These are phyloP conservation scores for Fusarium equiseti DNA, from an alignment of 2,329 filamentous ascomycete genomes.

Conservation along the genomic window DNA sequence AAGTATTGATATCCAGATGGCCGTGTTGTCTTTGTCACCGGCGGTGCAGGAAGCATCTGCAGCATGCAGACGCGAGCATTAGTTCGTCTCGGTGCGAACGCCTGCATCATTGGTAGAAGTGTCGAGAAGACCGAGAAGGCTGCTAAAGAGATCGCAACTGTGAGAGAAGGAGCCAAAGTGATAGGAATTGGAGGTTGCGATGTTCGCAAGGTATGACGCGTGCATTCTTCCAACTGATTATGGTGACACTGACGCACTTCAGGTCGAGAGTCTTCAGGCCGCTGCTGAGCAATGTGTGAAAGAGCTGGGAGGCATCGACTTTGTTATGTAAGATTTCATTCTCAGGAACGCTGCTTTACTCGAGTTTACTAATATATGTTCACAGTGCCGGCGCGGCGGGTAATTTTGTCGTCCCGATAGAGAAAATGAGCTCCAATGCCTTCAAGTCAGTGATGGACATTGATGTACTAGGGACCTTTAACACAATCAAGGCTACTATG, in stretches of 20 bases:
- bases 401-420: constrained; percentile 91
- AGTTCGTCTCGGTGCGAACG: constrained; percentile 90
- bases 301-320: constrained; percentile 91
- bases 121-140: constrained; percentile 85
- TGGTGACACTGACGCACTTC: background rate
- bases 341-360: background rate
- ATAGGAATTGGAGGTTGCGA: constrained; percentile 85
- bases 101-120: constrained; percentile 93
- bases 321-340: constrained; percentile 77
- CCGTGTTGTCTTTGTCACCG: constrained; percentile 95
- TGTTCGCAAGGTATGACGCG: constrained; percentile 73
- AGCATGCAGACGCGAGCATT: constrained; percentile 92
- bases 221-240: background rate
- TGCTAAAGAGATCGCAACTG: constrained; percentile 85
- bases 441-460: constrained; percentile 98
- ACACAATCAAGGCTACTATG: constrained; percentile 92
- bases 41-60: constrained; percentile 93
- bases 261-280: constrained; percentile 58
- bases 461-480: constrained; percentile 92
- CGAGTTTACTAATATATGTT: background rate
- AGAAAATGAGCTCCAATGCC: constrained; percentile 84
- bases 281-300: constrained; percentile 84
- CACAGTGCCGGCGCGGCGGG: constrained; percentile 91
- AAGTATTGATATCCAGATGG: constrained; percentile 67
- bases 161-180: constrained; percentile 82